Evolutionary conservation across 2,329 filamentous ascomycete genomes (phyloP).

Genomic region (Karstenula rhodostoma): DNA sequence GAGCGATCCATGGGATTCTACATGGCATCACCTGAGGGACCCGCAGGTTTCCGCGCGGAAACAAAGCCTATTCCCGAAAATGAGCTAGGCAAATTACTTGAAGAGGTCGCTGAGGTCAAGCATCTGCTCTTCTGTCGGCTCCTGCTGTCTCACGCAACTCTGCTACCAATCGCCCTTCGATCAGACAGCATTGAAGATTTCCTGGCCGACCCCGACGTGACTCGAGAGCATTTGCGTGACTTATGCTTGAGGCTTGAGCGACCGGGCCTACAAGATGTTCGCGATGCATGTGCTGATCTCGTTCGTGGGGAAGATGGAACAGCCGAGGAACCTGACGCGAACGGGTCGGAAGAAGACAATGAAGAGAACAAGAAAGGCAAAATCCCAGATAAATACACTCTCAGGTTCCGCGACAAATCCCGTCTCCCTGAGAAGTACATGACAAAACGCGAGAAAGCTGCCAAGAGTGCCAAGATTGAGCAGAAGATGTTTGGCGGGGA

Average conservation of each 20-base stretch:
- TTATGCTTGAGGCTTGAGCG: conserved; percentile 59
- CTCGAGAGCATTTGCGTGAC: conserved; percentile 55
- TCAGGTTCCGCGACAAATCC: conserved; percentile 15
- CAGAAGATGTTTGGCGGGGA: conserved; percentile 10
- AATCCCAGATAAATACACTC: conserved; percentile 18
- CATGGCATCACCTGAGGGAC: conserved; percentile 45
- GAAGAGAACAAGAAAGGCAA: not conserved
- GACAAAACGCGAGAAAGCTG: conserved; percentile 45
- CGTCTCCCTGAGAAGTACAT: conserved; percentile 30
- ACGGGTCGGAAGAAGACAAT: conserved; percentile 11
- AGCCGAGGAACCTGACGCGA: conserved; percentile 16
- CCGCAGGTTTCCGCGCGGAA: conserved; percentile 37
- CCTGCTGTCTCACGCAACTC: conserved; percentile 55
- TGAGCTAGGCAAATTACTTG: conserved; percentile 54
- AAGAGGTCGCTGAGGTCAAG: conserved; percentile 60
- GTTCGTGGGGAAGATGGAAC: conserved; percentile 48
- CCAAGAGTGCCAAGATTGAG: conserved; percentile 23
- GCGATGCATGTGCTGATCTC: conserved; percentile 62
- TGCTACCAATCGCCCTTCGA: conserved; percentile 56
- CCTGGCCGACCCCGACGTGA: conserved; percentile 53
- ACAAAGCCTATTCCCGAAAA: conserved; percentile 53
- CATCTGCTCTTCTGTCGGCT: conserved; percentile 59
- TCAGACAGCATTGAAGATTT: conserved; percentile 57
- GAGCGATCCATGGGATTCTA: conserved; percentile 44
- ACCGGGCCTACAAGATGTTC: conserved; percentile 58